A percentile compares a stretch with the other conserved stretches of the same genome.
phyloP scores from a whole-genome alignment of 2,329 filamentous ascomycete species.

The Aspergillus intermedius region DNA sequence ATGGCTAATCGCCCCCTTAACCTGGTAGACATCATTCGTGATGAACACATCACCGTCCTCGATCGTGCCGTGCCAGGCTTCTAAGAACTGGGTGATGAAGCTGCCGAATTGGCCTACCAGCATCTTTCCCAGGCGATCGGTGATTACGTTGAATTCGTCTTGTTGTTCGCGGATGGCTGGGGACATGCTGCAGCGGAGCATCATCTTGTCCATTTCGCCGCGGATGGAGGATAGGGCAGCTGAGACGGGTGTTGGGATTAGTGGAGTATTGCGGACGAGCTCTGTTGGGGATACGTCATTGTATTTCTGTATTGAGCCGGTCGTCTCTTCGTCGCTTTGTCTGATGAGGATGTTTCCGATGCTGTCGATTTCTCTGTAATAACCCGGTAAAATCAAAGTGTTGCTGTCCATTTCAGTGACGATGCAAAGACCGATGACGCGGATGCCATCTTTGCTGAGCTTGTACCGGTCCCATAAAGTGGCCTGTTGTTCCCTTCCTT shows the following conservation, averaged over 20 bases:
- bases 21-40: conserved; percentile 47
- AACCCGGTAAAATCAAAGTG: conserved; percentile 45
- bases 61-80: conserved; percentile 42
- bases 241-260: conserved; percentile 41
- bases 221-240: conserved; percentile 42
- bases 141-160: conserved; percentile 50
- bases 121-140: conserved; percentile 44
- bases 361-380: conserved; percentile 41
- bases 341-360: conserved; percentile 47
- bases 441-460: conserved; percentile 35
- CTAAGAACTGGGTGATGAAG: conserved; percentile 45
- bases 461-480: conserved; percentile 41
- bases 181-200: conserved; percentile 48
- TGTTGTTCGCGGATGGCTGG: conserved; percentile 48
- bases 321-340: conserved; percentile 26
- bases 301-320: conserved; percentile 17
- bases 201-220: conserved; percentile 47
- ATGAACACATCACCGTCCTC: conserved; percentile 47
- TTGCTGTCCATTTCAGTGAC: conserved; percentile 49
- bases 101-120: conserved; percentile 48
- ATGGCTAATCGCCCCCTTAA: conserved; percentile 45
- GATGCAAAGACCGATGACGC: conserved; percentile 41
- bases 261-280: conserved; percentile 33
- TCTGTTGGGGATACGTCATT: conserved; percentile 32
- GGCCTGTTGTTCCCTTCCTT: conserved; percentile 37